Evolutionary conservation across 139 green algal species (phyloP).

Genomic region (Auxenochlorella pyrenoidosa): DNA sequence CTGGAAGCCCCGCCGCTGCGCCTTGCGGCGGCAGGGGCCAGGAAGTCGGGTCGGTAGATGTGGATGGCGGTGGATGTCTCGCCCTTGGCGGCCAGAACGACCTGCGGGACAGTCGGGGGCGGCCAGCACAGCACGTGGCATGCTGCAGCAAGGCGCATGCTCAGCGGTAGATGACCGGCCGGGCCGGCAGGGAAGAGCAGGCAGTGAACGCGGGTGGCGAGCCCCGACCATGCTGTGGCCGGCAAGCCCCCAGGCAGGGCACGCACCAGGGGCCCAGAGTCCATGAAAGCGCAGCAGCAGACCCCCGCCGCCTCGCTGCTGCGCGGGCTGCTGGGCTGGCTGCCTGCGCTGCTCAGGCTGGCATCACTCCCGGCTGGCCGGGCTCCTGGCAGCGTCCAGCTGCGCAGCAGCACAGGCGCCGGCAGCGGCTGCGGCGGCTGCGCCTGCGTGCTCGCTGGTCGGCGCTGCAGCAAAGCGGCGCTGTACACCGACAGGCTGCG

Average conservation of each 20-base stretch:
- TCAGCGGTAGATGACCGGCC: too few relatives aligned
- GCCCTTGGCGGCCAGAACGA: not conserved
- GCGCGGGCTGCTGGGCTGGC: not conserved
- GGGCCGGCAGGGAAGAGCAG: too few relatives aligned
- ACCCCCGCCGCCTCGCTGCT: not conserved
- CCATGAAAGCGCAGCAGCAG: constrained; percentile 24
- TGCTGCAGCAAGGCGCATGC: not conserved
- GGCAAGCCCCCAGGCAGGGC: not conserved
- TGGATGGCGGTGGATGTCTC: constrained; percentile 13
- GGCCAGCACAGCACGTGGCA: not conserved
- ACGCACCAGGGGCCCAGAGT: constrained; percentile 25
- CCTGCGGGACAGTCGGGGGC: not conserved
- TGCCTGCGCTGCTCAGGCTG: not conserved
- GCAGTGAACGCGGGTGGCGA: too few relatives aligned
- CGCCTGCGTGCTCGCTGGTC: not conserved
- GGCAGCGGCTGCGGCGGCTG: constrained; percentile 17
- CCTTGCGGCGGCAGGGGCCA: not conserved
- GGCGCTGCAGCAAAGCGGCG: constrained; percentile 5
- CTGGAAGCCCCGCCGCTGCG: not conserved
- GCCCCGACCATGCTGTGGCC: not conserved
- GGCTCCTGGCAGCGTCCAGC: not conserved
- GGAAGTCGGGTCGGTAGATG: not conserved
- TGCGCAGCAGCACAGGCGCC: constrained; percentile 20
- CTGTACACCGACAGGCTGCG: constrained; percentile 18
- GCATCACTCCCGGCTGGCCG: not conserved